Conservation (phyloP, 2,329 filamentous ascomycete species). For the Venturia pyrina region DNA sequence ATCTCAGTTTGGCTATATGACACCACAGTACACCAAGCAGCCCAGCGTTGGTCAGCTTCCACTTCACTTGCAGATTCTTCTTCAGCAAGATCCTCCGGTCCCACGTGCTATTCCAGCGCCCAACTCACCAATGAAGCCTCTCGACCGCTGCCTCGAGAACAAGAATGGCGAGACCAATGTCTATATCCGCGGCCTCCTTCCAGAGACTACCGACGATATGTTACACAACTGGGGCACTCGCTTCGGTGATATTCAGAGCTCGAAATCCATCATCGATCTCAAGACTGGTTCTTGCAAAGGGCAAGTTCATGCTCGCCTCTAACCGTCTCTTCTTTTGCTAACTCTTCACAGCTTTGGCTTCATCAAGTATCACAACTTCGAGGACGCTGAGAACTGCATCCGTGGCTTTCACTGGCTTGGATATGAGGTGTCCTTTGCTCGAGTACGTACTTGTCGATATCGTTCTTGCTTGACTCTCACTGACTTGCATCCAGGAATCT, state of each 20-base stretch:
- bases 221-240: slow-evolving; percentile 72
- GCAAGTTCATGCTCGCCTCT: slow-evolving; percentile 40
- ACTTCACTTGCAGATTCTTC: slow-evolving; percentile 34
- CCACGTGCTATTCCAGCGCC: slow-evolving; percentile 85
- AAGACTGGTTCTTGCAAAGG: slow-evolving; percentile 92
- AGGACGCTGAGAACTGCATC: slow-evolving; percentile 90
- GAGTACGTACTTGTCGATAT: slow-evolving; percentile 46
- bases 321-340: not conserved
- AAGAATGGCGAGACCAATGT: slow-evolving; percentile 94
- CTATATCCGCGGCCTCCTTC: slow-evolving; percentile 92
- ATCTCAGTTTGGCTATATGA: slow-evolving; percentile 36
- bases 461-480: not conserved
- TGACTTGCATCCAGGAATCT: slow-evolving; percentile 58
- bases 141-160: slow-evolving; percentile 92
- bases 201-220: slow-evolving; percentile 88
- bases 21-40: slow-evolving; percentile 29
- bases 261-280: slow-evolving; percentile 96
- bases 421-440: slow-evolving; percentile 95
- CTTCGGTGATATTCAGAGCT: slow-evolving; percentile 90
- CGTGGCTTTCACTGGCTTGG: slow-evolving; percentile 88
- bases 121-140: slow-evolving; percentile 73
- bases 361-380: slow-evolving; percentile 82
- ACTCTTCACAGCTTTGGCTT: slow-evolving; percentile 69
- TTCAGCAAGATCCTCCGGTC: slow-evolving; percentile 66
- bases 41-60: slow-evolving; percentile 30